Evolutionary conservation across 169 alveolate species (phyloP).

Genomic region (Cryptosporidium viatorum): DNA sequence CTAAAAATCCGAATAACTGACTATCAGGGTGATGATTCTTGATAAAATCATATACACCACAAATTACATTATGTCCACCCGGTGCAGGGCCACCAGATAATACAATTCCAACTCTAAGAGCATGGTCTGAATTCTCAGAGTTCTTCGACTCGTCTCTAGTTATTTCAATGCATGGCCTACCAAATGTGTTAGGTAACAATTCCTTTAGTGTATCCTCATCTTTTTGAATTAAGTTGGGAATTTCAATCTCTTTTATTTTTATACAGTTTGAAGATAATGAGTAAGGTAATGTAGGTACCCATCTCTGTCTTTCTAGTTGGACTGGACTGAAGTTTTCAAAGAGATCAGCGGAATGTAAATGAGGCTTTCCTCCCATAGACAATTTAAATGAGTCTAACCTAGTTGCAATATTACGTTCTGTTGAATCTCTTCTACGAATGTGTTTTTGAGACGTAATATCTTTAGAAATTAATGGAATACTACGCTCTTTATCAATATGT

Average conservation of each 20-base stretch:
- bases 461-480: conserved; percentile 1
- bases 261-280: conserved; percentile 77
- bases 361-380: conserved; percentile 78
- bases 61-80: conserved; percentile 99
- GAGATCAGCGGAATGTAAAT: conserved; percentile 80
- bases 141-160: conserved; percentile 76
- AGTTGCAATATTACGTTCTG: conserved; percentile 49
- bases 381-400: conserved; percentile 59
- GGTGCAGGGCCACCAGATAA: conserved; percentile 99
- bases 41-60: conserved; percentile 95
- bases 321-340: conserved; percentile 82
- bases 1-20: conserved; percentile 92
- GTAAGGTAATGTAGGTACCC: conserved; percentile 79
- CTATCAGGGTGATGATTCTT: conserved; percentile 90
- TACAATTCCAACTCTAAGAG: conserved; percentile 92
- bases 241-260: conserved; percentile 76
- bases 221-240: conserved; percentile 78
- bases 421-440: conserved; percentile 26
- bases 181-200: conserved; percentile 76
- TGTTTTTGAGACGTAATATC: conserved; percentile 10
- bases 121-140: conserved; percentile 74
- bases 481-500: conserved; percentile 53
- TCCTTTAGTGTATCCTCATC: conserved; percentile 77
- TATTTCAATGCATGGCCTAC: conserved; percentile 73
- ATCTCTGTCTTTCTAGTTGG: conserved; percentile 79